Percentiles rank a stretch among this genome's conserved stretches.
phyloP scores from a whole-genome alignment of 176 grass and related monocot genomes.

The Poa annua region DNA sequence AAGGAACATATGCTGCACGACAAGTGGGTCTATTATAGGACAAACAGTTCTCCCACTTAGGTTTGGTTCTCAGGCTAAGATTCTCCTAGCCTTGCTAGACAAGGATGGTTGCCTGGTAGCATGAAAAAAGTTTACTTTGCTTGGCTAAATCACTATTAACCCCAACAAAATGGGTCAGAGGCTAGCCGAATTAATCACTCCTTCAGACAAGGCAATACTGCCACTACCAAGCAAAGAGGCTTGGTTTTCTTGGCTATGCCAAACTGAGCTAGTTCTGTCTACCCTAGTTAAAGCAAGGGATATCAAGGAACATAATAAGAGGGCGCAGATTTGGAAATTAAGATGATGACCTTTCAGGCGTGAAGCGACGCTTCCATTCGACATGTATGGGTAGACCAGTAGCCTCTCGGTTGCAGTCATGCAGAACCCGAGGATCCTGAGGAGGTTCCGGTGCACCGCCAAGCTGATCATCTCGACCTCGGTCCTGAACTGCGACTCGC shows the following conservation, averaged over 20 bases:
- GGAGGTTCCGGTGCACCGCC: slow-evolving; percentile 87
- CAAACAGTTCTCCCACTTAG: slow-evolving; percentile 5
- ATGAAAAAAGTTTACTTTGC: slow-evolving; percentile 12
- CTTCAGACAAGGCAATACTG: neutral
- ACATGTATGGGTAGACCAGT: slow-evolving; percentile 94
- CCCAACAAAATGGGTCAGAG: too few species aligned
- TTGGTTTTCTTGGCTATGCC: neutral
- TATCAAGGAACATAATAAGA: slow-evolving; percentile 15
- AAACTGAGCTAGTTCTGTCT: slow-evolving; percentile 9
- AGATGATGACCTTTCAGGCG: slow-evolving; percentile 78
- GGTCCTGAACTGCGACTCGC: slow-evolving; percentile 83
- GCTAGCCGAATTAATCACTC: neutral
- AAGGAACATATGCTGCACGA: slow-evolving; percentile 44
- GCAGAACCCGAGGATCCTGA: slow-evolving; percentile 82
- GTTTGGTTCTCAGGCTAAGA: slow-evolving; percentile 13
- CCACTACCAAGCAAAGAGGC: neutral
- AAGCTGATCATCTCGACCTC: slow-evolving; percentile 98
- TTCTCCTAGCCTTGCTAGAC: slow-evolving; percentile 22
- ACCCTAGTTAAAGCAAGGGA: slow-evolving; percentile 1
- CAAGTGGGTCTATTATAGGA: slow-evolving; percentile 24
- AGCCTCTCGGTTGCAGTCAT: slow-evolving; percentile 95
- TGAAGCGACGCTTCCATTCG: slow-evolving; percentile 93
- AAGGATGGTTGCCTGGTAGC: neutral
- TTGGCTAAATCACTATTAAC: neutral
- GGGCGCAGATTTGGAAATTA: slow-evolving; percentile 29